Evolutionary conservation across 768 basidiomycete species (phyloP).

Genomic region (Rhizopogon sp.): DNA sequence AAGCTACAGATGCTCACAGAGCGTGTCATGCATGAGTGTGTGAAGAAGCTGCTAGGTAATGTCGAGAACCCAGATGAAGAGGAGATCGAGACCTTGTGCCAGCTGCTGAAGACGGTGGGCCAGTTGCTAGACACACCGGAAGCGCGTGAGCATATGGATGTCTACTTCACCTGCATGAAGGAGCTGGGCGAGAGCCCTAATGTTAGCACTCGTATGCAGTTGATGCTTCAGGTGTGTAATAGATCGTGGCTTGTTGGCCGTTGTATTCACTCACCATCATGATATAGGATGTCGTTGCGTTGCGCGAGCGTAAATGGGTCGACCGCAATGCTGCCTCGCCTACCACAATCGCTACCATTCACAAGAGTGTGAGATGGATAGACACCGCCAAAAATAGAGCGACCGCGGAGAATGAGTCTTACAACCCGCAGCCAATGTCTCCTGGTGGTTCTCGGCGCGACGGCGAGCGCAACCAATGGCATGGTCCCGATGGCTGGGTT

Average conservation of each 20-base stretch:
- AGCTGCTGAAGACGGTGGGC: slow-evolving; percentile 87
- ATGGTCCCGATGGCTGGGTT: slow-evolving; percentile 83
- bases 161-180: slow-evolving; percentile 90
- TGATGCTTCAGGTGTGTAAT: slow-evolving; percentile 83
- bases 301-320: slow-evolving; percentile 81
- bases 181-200: slow-evolving; percentile 70
- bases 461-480: slow-evolving; percentile 57
- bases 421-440: slow-evolving; percentile 69
- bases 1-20: slow-evolving; percentile 97
- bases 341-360: slow-evolving; percentile 83
- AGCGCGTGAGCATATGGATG: slow-evolving; percentile 81
- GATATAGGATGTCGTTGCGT: slow-evolving; percentile 81
- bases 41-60: slow-evolving; percentile 91
- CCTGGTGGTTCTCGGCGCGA: slow-evolving; percentile 89
- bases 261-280: background rate
- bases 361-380: slow-evolving; percentile 60
- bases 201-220: slow-evolving; percentile 84
- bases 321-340: slow-evolving; percentile 74
- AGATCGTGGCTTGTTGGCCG: background rate
- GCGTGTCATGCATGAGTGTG: slow-evolving; percentile 98
- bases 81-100: slow-evolving; percentile 95
- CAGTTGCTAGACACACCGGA: slow-evolving; percentile 76
- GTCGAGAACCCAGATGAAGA: slow-evolving; percentile 96
- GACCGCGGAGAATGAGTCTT: slow-evolving; percentile 53
- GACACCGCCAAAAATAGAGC: slow-evolving; percentile 69